Evolutionary conservation across 2,329 filamentous ascomycete species (phyloP).

Genomic region (Trichophyton benhamiae): DNA sequence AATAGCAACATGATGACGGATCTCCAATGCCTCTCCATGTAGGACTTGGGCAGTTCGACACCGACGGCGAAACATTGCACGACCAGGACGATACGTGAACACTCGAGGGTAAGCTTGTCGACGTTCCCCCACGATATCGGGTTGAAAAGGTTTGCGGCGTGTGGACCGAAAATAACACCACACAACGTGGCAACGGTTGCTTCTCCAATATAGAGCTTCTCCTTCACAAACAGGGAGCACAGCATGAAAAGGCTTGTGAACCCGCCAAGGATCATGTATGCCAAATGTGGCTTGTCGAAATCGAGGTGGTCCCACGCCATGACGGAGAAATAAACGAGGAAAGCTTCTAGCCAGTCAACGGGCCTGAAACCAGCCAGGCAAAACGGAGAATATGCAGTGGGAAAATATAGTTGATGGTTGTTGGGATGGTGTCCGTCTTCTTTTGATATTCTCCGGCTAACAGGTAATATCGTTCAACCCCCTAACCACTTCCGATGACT

Average conservation of each 20-base stretch:
- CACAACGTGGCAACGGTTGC: slow-evolving; percentile 74
- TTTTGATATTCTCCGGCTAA: neutral
- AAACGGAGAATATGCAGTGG: neutral
- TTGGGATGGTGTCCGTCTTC: neutral
- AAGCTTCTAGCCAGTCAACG: neutral
- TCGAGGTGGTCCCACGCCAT: slow-evolving; percentile 43
- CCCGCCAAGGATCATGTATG: slow-evolving; percentile 94
- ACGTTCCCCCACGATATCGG: slow-evolving; percentile 51
- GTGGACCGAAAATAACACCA: slow-evolving; percentile 58
- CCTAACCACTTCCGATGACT: neutral
- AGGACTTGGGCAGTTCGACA: slow-evolving; percentile 56
- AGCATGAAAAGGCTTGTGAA: slow-evolving; percentile 98
- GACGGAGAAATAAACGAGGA: slow-evolving; percentile 10
- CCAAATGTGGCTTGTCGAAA: slow-evolving; percentile 90
- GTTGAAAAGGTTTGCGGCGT: slow-evolving; percentile 53
- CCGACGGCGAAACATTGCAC: slow-evolving; percentile 64
- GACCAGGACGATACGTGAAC: slow-evolving; percentile 58
- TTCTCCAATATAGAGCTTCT: slow-evolving; percentile 96
- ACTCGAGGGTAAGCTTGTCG: slow-evolving; percentile 56
- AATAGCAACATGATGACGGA: slow-evolving; percentile 79
- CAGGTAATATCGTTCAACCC: neutral
- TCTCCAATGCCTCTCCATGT: slow-evolving; percentile 97
- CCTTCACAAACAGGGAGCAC: slow-evolving; percentile 94
- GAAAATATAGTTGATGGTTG: neutral
- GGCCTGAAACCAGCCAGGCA: slow-evolving; percentile 1